phyloP scores from a whole-genome alignment of 257 asterid genomes.

The Henckelia pumila region DNA sequence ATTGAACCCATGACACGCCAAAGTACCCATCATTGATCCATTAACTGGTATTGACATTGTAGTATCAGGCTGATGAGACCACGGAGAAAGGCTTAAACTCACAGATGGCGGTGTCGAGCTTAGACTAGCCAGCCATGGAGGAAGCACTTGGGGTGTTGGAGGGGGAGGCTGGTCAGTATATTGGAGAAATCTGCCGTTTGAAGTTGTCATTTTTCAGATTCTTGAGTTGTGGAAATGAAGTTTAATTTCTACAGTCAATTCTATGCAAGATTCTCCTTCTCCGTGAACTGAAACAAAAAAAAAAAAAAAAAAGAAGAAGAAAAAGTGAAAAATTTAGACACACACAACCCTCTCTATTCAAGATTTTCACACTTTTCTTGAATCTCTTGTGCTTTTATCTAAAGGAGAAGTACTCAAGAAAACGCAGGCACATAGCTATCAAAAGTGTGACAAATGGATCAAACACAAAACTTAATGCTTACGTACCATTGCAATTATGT shows the following conservation, averaged over 20 bases:
- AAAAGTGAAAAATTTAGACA: too few species aligned
- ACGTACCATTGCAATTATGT: too few species aligned
- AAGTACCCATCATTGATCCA: slow-evolving; percentile 11
- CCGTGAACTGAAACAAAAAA: background rate
- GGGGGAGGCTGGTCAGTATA: slow-evolving; percentile 35
- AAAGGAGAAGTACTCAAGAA: background rate
- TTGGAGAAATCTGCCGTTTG: slow-evolving; percentile 52
- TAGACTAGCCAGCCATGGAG: slow-evolving; percentile 58
- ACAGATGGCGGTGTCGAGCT: slow-evolving; percentile 35
- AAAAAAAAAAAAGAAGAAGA: too few species aligned
- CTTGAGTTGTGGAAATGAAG: background rate
- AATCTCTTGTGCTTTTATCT: too few species aligned
- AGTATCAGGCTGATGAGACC: slow-evolving; percentile 40
- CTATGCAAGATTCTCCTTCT: background rate
- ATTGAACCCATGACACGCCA: slow-evolving; percentile 21
- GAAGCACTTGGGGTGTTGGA: slow-evolving; percentile 34
- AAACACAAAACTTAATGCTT: background rate
- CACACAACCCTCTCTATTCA: too few species aligned
- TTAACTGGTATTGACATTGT: slow-evolving; percentile 14
- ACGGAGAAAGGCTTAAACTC: slow-evolving; percentile 40
- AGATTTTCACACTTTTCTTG: too few species aligned
- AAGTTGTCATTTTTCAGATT: slow-evolving; percentile 46
- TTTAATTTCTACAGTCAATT: slow-evolving; percentile 43
- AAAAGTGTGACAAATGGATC: background rate
- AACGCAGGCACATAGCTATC: background rate